Percentiles rank a stretch among this genome's conserved stretches.
These are phyloP conservation scores for Globisporangium recalcitrans DNA, from an alignment of 352 stramenopile species.

Conservation along the genomic window DNA sequence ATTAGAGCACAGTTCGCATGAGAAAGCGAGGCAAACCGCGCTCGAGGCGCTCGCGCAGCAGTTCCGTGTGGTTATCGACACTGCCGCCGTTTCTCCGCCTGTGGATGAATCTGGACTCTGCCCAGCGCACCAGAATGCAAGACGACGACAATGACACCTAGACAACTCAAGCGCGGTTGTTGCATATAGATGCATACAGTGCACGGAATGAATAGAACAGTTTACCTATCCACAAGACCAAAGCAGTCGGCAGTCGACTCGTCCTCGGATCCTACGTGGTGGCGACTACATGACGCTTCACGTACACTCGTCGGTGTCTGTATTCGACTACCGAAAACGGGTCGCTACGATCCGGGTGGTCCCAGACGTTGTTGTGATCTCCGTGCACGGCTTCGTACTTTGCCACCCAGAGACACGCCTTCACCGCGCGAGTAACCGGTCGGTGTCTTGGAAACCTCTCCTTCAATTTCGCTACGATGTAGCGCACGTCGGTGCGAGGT, in stretches of 20 bases:
- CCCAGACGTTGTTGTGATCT: neutral
- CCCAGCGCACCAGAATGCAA: slow-evolving; percentile 30
- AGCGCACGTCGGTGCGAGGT: neutral
- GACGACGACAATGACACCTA: neutral
- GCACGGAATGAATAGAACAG: too few species aligned
- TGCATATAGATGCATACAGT: too few species aligned
- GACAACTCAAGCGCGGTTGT: neutral
- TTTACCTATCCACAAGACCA: too few species aligned
- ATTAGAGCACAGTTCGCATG: slow-evolving; percentile 12
- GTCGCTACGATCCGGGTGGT: neutral
- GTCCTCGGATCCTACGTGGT: neutral
- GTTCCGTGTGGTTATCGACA: neutral
- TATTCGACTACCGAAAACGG: too few species aligned
- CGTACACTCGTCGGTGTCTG: neutral
- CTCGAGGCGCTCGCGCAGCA: neutral
- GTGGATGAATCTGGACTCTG: slow-evolving; percentile 16
- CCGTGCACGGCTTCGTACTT: slow-evolving; percentile 28
- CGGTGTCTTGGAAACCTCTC: neutral
- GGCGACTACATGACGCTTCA: neutral
- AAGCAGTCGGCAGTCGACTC: too few species aligned
- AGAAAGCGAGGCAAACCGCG: slow-evolving; percentile 15
- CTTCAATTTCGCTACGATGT: neutral
- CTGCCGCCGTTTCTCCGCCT: neutral
- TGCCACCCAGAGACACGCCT: slow-evolving; percentile 44
- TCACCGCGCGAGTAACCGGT: slow-evolving; percentile 12